Conservation (phyloP, 345 rosid species). For the Syzygium grande region DNA sequence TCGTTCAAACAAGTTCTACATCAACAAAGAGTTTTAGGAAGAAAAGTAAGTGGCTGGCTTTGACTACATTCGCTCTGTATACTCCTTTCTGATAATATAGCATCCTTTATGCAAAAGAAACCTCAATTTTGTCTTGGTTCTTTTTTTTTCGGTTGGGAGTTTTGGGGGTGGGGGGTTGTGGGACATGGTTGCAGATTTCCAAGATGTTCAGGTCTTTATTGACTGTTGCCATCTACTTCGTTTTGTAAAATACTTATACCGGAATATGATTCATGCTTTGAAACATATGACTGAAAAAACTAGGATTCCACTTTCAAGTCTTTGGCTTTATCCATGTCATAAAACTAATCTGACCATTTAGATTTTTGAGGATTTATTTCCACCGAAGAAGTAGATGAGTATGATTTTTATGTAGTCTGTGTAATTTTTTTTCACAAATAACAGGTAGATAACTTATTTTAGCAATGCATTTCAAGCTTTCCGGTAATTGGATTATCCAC, state of each 20-base stretch:
- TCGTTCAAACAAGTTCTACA: slow-evolving; percentile 90
- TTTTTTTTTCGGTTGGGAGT: neutral
- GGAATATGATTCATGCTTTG: neutral
- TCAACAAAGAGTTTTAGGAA: slow-evolving; percentile 65
- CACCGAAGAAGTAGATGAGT: neutral
- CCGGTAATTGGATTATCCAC: neutral
- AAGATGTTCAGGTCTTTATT: neutral
- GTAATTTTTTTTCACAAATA: neutral
- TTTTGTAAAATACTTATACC: neutral
- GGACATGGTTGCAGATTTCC: neutral
- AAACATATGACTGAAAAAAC: neutral
- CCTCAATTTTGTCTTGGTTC: neutral
- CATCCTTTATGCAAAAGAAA: neutral
- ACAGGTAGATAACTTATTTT: neutral
- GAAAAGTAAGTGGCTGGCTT: slow-evolving; percentile 44
- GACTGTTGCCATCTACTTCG: neutral
- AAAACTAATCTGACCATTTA: neutral
- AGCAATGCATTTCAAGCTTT: neutral
- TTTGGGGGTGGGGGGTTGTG: neutral
- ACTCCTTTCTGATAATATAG: neutral
- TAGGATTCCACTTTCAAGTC: neutral
- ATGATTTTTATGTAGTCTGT: neutral
- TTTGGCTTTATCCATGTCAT: neutral
- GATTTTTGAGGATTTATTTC: neutral
- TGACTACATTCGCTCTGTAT: neutral